phyloP scores from a whole-genome alignment of 257 asterid species.

The Solanum gandarillasii region DNA sequence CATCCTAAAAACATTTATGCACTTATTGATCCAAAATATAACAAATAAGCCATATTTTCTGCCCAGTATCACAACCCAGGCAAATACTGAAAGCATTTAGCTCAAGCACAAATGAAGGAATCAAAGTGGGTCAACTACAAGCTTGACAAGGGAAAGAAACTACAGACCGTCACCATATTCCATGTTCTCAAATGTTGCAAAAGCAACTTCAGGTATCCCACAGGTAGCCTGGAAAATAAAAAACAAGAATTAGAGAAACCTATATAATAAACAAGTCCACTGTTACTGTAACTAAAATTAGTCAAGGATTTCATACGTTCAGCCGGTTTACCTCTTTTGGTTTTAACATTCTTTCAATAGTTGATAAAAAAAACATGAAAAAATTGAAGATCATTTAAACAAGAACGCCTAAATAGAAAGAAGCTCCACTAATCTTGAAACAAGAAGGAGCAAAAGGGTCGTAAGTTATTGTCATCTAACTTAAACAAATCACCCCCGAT shows the following conservation, averaged over 20 bases:
- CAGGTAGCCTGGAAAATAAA: conserved; percentile 69
- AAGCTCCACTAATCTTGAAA: not conserved
- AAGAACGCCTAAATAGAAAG: not conserved
- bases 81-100: not conserved
- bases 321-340: not conserved
- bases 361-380: not conserved
- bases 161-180: conserved; percentile 90
- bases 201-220: conserved; percentile 92
- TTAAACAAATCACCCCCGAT: not conserved
- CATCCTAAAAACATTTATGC: not conserved
- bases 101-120: not conserved
- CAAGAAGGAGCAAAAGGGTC: not conserved
- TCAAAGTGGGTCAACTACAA: not conserved
- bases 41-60: not conserved
- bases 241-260: not conserved
- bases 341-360: not conserved
- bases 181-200: conserved; percentile 93
- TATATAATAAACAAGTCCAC: not conserved
- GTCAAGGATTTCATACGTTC: not conserved
- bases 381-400: not conserved
- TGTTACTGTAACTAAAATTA: not conserved
- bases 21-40: not conserved
- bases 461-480: not conserved
- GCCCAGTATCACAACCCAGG: not conserved
- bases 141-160: conserved; percentile 8